Evolutionary conservation across 768 basidiomycete species (phyloP), one percentile per base, ranked within the genome.

Genomic region (Gautieria morchelliformis): DNA sequence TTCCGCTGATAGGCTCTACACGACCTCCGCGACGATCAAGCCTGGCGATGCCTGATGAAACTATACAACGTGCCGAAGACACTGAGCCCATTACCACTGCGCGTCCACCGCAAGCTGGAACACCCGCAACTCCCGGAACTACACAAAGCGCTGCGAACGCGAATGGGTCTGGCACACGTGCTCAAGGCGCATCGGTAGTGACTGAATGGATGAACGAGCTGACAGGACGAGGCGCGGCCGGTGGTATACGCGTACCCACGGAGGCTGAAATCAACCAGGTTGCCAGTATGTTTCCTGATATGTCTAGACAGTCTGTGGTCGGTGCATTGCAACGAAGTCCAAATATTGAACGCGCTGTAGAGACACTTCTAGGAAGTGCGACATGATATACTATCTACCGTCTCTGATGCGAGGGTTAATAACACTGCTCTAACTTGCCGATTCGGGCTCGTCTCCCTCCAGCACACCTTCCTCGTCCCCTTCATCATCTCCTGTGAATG

Each of bases 401-500:
- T 35, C 19, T 30, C 33, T 56, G 42, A 22, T 19, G 39, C 24
- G 45, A 46, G 27, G 27, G 24, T 32, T 37, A 53, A 39, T 32
- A 12, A 20, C 24, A 30, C 39, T n/a, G 49, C 35, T 53, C 63
- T 67, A 73, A 52, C 62, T 50, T 54, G 67, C 67, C 27, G 65
- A 62, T 37, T 78, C 77, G 19, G 62, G 66, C 51, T 74, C 76
- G 42, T 44, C 78, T 30, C 66, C 74, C 40, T 74, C 75, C 49
- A 73, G 70, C 17, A 51, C 66, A 41, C 67, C 73, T 37, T 71
- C 74, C 33, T 56, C 55, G 17, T 87, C 86, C 19, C 72, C 73
- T 53, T 89, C 89, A 41, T 91, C 92, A 60, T 87, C 85, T 8
- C 77, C 83, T 17, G 86, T 87, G 71, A 98, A 96, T 15, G 94